Evolutionary conservation across 2,329 filamentous ascomycete species (phyloP).

Genomic region (Aspergillus vadensis): DNA sequence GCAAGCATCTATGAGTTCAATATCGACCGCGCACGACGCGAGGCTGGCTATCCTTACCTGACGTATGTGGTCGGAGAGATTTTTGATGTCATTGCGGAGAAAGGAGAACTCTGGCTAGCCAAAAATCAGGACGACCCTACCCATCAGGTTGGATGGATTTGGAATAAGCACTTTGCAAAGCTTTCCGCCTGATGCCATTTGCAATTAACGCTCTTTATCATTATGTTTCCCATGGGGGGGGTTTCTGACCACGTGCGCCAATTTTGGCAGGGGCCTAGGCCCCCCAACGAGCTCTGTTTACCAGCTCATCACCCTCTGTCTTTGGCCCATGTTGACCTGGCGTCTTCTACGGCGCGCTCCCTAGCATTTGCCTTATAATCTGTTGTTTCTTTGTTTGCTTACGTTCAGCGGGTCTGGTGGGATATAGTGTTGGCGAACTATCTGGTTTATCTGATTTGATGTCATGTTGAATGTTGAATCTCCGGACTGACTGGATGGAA

Average conservation of each 20-base stretch:
- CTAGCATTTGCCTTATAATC: background rate
- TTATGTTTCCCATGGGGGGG: background rate
- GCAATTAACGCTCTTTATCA: background rate
- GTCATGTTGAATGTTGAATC: constrained; percentile 9
- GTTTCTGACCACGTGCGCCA: background rate
- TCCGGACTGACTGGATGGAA: constrained; percentile 6
- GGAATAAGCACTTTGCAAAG: constrained; percentile 93
- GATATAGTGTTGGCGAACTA: constrained; percentile 13
- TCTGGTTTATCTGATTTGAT: constrained; percentile 12
- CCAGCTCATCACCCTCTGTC: background rate
- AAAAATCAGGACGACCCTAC: constrained; percentile 90
- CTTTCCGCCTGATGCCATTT: constrained; percentile 32
- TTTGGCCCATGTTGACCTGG: background rate
- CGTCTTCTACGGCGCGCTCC: background rate
- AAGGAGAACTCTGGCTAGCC: constrained; percentile 95
- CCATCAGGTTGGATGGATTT: constrained; percentile 90
- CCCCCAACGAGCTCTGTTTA: background rate
- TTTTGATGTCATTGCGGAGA: constrained; percentile 91
- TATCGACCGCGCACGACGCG: constrained; percentile 85
- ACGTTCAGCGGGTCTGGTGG: constrained; percentile 2
- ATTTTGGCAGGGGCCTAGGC: background rate
- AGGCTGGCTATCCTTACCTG: constrained; percentile 93
- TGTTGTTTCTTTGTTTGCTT: constrained; percentile 13
- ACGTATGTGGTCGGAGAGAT: constrained; percentile 95
- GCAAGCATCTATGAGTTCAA: constrained; percentile 97